A percentile compares a stretch with the other conserved stretches of the same genome.
Conservation (phyloP, 495 filamentous ascomycete species). For the Hyaloscypha variabilis region DNA sequence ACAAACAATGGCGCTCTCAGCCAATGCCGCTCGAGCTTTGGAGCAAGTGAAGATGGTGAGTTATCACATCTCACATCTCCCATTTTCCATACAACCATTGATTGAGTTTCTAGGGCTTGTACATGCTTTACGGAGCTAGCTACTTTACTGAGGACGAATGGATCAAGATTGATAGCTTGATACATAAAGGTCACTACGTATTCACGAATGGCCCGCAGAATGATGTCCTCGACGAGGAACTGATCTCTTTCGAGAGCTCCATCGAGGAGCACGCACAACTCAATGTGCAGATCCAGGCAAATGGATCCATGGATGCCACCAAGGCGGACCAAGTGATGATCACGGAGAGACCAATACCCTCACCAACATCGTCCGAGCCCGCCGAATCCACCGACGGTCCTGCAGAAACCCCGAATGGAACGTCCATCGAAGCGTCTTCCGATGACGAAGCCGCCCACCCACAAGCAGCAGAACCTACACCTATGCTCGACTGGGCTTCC, state of each 20-base stretch:
- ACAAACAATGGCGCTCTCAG: conserved; percentile 26
- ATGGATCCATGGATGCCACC: neutral
- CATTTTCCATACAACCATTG: neutral
- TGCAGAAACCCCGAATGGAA: conserved; percentile 16
- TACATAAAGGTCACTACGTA: conserved; percentile 32
- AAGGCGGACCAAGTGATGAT: neutral
- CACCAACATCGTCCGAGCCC: conserved; percentile 11
- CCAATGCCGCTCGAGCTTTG: conserved; percentile 22
- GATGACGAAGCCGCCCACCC: conserved; percentile 8
- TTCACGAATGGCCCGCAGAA: conserved; percentile 24
- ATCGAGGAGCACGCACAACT: conserved; percentile 4
- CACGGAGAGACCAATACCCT: conserved; percentile 6
- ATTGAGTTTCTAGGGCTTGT: conserved; percentile 21
- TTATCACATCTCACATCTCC: neutral
- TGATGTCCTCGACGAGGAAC: conserved; percentile 24
- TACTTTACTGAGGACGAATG: conserved; percentile 34
- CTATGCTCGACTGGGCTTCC: conserved; percentile 15
- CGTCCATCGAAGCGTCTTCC: conserved; percentile 20
- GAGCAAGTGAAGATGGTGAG: conserved; percentile 30
- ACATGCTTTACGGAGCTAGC: conserved; percentile 30
- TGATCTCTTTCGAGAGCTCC: conserved; percentile 28
- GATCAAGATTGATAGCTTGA: conserved; percentile 28
- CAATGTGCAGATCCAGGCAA: conserved; percentile 2
- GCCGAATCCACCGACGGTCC: neutral
- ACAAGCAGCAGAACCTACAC: neutral